These are phyloP conservation scores for Phaffia australis DNA, from an alignment of 768 basidiomycete species.

Conservation along the genomic window DNA sequence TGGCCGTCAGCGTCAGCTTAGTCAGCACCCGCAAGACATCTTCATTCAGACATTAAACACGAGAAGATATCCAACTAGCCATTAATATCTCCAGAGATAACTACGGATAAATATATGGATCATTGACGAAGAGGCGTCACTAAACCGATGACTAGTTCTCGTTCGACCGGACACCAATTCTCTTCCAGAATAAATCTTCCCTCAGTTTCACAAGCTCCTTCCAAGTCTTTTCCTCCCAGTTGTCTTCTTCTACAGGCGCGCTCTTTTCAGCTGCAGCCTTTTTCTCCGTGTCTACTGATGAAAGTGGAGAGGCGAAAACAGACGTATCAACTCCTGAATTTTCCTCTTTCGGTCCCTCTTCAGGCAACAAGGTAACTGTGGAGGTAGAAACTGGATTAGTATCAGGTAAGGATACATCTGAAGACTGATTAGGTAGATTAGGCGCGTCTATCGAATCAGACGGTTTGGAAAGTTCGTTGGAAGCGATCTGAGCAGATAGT, in stretches of 20 bases:
- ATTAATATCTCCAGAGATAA: too few species aligned
- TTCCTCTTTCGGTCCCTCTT: background rate
- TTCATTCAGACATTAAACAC: too few species aligned
- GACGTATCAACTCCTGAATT: background rate
- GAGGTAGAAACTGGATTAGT: background rate
- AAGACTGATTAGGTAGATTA: background rate
- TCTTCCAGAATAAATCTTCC: constrained; percentile 79
- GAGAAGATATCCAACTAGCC: too few species aligned
- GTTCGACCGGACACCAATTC: constrained; percentile 45
- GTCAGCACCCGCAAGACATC: too few species aligned
- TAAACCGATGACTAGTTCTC: too few species aligned
- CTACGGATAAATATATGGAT: too few species aligned
- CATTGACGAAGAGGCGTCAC: too few species aligned
- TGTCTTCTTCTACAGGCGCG: constrained; percentile 30
- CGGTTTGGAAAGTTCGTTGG: background rate
- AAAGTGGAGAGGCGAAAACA: background rate
- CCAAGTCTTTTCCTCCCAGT: constrained; percentile 82
- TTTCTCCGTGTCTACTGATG: background rate
- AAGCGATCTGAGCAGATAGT: background rate
- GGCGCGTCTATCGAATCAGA: background rate
- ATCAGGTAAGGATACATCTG: background rate
- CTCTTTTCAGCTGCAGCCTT: background rate
- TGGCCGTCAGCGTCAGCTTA: too few species aligned
- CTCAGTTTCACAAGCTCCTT: constrained; percentile 60
- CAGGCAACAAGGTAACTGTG: background rate